Evolutionary conservation across 2,329 filamentous ascomycete genomes (phyloP).

Genomic region (Stagonosporopsis cucurbitacearum): DNA sequence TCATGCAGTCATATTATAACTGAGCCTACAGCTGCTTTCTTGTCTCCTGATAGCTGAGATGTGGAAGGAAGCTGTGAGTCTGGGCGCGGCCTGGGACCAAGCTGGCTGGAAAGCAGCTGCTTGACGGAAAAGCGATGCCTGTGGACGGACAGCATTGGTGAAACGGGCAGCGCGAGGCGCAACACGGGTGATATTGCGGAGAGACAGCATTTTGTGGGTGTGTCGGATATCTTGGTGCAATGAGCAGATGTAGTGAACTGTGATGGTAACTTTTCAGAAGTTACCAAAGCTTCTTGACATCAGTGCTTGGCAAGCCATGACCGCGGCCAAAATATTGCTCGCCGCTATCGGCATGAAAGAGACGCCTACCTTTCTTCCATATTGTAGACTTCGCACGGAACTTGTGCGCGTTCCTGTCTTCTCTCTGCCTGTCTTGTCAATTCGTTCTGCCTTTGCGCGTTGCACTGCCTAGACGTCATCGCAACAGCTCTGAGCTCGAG

Average conservation of each 20-base stretch:
- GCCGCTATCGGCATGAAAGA: conserved; percentile 20
- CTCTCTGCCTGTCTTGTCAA: background rate
- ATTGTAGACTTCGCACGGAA: background rate
- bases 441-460: background rate
- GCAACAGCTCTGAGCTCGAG: conserved; percentile 5
- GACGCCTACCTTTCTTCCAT: background rate
- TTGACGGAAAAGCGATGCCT: conserved; percentile 45
- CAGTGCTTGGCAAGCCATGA: conserved; percentile 17
- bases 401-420: background rate
- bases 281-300: conserved; percentile 26
- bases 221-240: conserved; percentile 14
- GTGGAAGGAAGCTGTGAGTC: conserved; percentile 52
- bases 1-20: too few relatives aligned
- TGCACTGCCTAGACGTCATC: conserved; percentile 16
- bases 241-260: conserved; percentile 3
- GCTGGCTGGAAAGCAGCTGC: conserved; percentile 42
- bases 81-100: conserved; percentile 40
- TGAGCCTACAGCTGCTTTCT: conserved; percentile 36
- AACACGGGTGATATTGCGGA: conserved; percentile 54
- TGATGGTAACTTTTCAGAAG: conserved; percentile 33
- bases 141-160: conserved; percentile 47
- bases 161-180: conserved; percentile 53
- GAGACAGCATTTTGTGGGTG: conserved; percentile 51
- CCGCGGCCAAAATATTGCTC: conserved; percentile 19
- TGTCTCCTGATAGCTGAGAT: conserved; percentile 49